phyloP scores from a whole-genome alignment of 306 rosid species.

The Cucumis cinereus region DNA sequence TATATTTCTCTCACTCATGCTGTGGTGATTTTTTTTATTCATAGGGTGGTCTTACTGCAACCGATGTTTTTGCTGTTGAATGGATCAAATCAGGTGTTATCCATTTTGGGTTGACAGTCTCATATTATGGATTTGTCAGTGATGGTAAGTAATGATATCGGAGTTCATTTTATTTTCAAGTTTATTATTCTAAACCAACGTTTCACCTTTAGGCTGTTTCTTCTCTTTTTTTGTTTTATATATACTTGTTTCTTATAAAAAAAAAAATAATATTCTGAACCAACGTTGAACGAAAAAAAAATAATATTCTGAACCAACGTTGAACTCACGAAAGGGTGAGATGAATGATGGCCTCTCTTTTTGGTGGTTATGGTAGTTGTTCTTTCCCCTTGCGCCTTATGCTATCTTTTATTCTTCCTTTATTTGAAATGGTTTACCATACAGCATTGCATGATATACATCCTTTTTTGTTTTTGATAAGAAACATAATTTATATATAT shows the following conservation, averaged over 20 bases:
- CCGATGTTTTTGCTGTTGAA: conserved; percentile 94
- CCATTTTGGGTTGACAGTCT: conserved; percentile 93
- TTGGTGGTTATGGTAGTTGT: not conserved
- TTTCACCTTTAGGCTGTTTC: too few species aligned
- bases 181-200: too few species aligned
- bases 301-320: not conserved
- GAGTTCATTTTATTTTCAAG: not conserved
- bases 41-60: conserved; percentile 98
- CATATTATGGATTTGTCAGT: conserved; percentile 88
- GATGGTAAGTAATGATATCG: conserved; percentile 58
- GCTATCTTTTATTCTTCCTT: not conserved
- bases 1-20: not conserved
- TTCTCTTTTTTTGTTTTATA: too few species aligned
- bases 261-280: too few species aligned
- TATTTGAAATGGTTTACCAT: not conserved
- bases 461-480: not conserved
- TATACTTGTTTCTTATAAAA: too few species aligned
- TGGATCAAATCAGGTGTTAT: conserved; percentile 78
- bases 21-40: conserved; percentile 25
- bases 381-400: not conserved
- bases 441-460: not conserved
- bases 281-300: too few species aligned
- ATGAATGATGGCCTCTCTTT: not conserved
- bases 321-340: not conserved
- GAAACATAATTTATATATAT: too few species aligned